These are phyloP conservation scores for Pholiota adiposa DNA, from an alignment of 1,284 basidiomycete species.

Conservation along the genomic window DNA sequence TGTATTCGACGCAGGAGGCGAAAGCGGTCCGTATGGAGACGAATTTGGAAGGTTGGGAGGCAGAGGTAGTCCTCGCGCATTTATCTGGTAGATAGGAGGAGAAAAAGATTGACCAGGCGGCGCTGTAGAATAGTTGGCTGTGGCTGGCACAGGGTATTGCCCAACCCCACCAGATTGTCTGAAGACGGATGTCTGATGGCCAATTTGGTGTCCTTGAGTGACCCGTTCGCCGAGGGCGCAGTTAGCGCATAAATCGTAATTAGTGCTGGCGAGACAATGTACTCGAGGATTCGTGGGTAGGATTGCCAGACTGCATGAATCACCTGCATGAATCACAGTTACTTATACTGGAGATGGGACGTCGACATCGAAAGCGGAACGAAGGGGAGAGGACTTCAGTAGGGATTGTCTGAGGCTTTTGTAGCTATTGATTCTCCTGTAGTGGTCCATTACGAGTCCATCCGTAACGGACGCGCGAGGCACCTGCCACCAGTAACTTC, in stretches of 20 bases:
- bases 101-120: not conserved
- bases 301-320: slow-evolving; percentile 6
- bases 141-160: not conserved
- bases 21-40: not conserved
- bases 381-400: too few species aligned
- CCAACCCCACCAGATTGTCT: slow-evolving; percentile 6
- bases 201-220: not conserved
- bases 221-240: slow-evolving; percentile 12
- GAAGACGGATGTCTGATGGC: slow-evolving; percentile 7
- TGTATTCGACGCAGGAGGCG: not conserved
- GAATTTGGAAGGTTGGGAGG: not conserved
- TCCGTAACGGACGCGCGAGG: too few species aligned
- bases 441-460: too few species aligned
- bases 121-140: not conserved
- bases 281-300: slow-evolving; percentile 6
- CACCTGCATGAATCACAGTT: slow-evolving; percentile 12
- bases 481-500: too few species aligned
- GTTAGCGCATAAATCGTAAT: slow-evolving; percentile 15
- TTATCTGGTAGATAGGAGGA: not conserved
- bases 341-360: slow-evolving; percentile 9
- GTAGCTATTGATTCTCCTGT: too few species aligned
- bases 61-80: not conserved
- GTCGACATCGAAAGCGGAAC: not conserved
- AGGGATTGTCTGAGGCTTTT: too few species aligned
- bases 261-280: slow-evolving; percentile 10